phyloP scores from a whole-genome alignment of 345 rosid genomes.

The Salix brachista region DNA sequence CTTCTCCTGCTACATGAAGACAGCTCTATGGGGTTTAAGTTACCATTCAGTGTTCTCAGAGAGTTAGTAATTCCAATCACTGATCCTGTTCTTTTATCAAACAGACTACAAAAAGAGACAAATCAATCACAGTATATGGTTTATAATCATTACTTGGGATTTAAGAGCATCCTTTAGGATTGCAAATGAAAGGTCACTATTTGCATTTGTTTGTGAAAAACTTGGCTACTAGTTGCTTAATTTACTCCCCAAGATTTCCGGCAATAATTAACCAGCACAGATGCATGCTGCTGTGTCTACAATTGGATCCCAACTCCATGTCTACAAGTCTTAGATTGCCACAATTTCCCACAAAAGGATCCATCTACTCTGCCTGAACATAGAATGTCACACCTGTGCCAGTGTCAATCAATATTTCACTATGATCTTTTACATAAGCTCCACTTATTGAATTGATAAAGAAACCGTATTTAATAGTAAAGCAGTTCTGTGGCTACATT shows the following conservation, averaged over 20 bases:
- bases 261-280: not conserved
- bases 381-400: not conserved
- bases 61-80: not conserved
- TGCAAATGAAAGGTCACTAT: not conserved
- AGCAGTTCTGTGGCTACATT: not conserved
- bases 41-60: not conserved
- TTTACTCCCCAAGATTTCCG: not conserved
- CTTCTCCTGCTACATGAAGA: not conserved
- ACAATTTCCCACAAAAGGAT: not conserved
- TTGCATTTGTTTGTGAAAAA: no score
- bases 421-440: not conserved
- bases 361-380: not conserved
- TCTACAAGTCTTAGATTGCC: not conserved
- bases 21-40: not conserved
- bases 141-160: not conserved
- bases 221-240: not conserved
- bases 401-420: not conserved
- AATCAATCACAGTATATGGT: not conserved
- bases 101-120: not conserved
- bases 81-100: not conserved
- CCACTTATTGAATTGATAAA: not conserved
- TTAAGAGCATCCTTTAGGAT: not conserved
- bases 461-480: not conserved
- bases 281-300: not conserved
- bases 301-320: not conserved